These are phyloP conservation scores for Colletotrichum tabaci DNA, from an alignment of 2,329 filamentous ascomycete genomes.

Conservation along the genomic window DNA sequence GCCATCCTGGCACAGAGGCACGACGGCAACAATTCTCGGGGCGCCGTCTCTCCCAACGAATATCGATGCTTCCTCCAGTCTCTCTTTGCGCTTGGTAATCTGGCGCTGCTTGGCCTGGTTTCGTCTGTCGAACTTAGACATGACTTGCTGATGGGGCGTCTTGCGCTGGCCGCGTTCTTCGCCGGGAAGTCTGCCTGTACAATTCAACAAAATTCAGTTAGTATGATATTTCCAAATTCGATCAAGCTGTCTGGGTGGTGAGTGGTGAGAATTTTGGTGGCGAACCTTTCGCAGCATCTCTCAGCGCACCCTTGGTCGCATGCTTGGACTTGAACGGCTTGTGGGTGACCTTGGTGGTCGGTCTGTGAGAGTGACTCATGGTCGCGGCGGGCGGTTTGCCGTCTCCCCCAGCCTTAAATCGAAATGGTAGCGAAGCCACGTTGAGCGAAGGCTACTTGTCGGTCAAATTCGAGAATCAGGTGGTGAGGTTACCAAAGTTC, in stretches of 20 bases:
- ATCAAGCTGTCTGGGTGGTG: neutral
- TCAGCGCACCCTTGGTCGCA: constrained; percentile 88
- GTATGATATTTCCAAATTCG: neutral
- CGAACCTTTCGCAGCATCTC: constrained; percentile 87
- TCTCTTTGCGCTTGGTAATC: constrained; percentile 85
- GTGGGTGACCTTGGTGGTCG: constrained; percentile 89
- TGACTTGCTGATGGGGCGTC: constrained; percentile 94
- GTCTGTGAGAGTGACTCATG: constrained; percentile 86
- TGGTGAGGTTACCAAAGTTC: neutral
- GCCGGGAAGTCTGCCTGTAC: constrained; percentile 78
- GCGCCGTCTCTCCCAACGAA: constrained; percentile 91
- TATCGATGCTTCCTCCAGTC: constrained; percentile 82
- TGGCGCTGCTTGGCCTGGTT: constrained; percentile 96
- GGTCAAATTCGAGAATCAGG: neutral
- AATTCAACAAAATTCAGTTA: neutral
- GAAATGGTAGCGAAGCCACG: constrained; percentile 82
- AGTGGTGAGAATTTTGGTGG: constrained; percentile 17
- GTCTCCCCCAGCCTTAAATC: constrained; percentile 87
- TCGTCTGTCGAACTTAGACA: constrained; percentile 95
- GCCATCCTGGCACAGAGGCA: constrained; percentile 84
- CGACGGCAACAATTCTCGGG: constrained; percentile 87
- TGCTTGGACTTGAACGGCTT: constrained; percentile 96
- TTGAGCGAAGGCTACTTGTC: constrained; percentile 53
- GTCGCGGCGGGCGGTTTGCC: constrained; percentile 82
- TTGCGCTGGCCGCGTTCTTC: constrained; percentile 82